Conservation (phyloP, 768 basidiomycete genomes). For the Mycena alexandri region DNA sequence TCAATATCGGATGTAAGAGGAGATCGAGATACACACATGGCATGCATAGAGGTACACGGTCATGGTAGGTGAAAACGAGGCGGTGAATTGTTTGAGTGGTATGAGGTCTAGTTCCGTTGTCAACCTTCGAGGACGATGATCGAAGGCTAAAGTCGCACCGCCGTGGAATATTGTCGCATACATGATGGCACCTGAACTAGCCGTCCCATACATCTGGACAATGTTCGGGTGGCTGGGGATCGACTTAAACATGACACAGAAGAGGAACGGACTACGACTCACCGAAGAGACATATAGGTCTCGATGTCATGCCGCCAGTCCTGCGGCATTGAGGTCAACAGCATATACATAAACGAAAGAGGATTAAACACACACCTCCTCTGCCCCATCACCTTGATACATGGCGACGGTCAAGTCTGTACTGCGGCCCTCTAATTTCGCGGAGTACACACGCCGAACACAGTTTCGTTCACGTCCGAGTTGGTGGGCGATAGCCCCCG, state of each 20-base stretch:
- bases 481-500: too few species aligned
- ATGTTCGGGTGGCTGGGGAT: too few species aligned
- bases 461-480: too few species aligned
- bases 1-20: too few species aligned
- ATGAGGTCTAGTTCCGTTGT: not conserved
- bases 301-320: not conserved
- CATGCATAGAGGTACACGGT: not conserved
- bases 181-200: too few species aligned
- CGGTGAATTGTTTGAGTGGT: not conserved
- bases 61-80: not conserved
- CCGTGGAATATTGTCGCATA: too few species aligned
- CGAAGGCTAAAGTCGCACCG: too few species aligned
- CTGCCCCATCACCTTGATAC: not conserved
- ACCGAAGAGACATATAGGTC: not conserved
- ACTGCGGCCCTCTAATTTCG: not conserved
- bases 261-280: too few species aligned
- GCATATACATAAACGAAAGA: not conserved
- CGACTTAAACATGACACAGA: too few species aligned
- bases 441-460: constrained; percentile 3
- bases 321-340: not conserved
- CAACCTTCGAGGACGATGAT: too few species aligned
- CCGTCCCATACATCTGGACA: too few species aligned
- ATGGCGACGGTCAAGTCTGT: not conserved
- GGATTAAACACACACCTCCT: not conserved
- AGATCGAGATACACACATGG: not conserved